phyloP scores from a whole-genome alignment of 192 early-diverging fungal genomes.

The Rhizoclosmatium globosum region DNA sequence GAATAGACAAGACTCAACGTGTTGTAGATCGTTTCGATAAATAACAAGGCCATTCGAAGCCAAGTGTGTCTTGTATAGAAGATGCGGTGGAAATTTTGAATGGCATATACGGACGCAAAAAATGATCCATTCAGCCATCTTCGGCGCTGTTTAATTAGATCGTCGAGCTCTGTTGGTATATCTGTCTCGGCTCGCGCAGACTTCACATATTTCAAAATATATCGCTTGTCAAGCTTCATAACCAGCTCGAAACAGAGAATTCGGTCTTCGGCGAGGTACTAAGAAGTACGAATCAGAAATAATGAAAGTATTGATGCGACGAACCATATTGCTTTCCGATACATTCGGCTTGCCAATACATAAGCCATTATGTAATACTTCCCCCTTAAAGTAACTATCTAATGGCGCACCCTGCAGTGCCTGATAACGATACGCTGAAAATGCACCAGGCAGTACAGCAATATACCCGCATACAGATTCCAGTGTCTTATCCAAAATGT shows the following conservation, averaged over 20 bases:
- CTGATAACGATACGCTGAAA: constrained; percentile 92
- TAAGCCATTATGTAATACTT: constrained; percentile 76
- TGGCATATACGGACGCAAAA: constrained; percentile 91
- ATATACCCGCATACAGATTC: constrained; percentile 92
- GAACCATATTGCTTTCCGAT: constrained; percentile 85
- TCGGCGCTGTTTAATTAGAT: constrained; percentile 95
- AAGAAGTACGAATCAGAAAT: constrained; percentile 3
- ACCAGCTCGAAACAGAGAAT: constrained; percentile 96
- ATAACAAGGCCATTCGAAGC: constrained; percentile 74
- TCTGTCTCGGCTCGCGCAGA: constrained; percentile 89
- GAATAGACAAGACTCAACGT: constrained; percentile 81
- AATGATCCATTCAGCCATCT: constrained; percentile 97
- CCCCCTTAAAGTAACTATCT: constrained; percentile 91
- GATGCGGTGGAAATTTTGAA: constrained; percentile 79
- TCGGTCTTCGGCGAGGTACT: constrained; percentile 86
- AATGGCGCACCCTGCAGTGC: constrained; percentile 82
- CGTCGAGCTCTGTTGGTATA: constrained; percentile 86
- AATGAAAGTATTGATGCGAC: constrained; percentile 68
- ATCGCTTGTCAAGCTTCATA: constrained; percentile 79
- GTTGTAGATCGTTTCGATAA: constrained; percentile 85
- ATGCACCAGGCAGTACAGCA: constrained; percentile 90
- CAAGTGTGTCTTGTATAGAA: constrained; percentile 79
- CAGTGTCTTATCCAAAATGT: constrained; percentile 96
- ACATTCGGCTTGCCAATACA: constrained; percentile 61
- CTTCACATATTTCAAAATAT: constrained; percentile 89